These are phyloP conservation scores for Yamadazyma jaroonii DNA, from an alignment of 1,139 yeast species.

Conservation along the genomic window DNA sequence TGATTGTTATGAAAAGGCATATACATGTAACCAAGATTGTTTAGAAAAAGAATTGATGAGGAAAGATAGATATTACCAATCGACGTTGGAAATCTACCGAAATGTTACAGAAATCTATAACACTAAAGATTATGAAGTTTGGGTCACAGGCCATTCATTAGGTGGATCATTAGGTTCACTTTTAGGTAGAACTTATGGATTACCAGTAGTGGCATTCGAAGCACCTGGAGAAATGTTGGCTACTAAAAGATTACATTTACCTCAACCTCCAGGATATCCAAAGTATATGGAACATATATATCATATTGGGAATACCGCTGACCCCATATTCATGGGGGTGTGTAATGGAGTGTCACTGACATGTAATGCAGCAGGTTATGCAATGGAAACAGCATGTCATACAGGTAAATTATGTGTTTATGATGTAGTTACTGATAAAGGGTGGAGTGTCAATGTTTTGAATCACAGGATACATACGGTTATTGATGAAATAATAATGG, in stretches of 20 bases:
- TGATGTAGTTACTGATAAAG: constrained; percentile 84
- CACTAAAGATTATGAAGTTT: constrained; percentile 65
- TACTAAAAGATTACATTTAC: constrained; percentile 78
- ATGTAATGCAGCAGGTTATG: constrained; percentile 92
- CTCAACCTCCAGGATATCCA: constrained; percentile 91
- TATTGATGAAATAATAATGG: constrained; percentile 72
- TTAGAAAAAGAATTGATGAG: constrained; percentile 72
- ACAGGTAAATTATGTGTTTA: constrained; percentile 86
- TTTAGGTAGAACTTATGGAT: constrained; percentile 84
- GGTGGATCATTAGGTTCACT: constrained; percentile 88
- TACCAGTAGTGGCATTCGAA: constrained; percentile 87
- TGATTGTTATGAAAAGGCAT: constrained; percentile 83
- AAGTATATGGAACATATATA: constrained; percentile 76
- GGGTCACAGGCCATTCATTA: constrained; percentile 95
- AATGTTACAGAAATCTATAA: constrained; percentile 63
- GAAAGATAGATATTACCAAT: constrained; percentile 79
- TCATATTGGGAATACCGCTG: constrained; percentile 97
- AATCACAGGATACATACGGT: constrained; percentile 92
- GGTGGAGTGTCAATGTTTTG: constrained; percentile 87
- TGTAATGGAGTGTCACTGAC: constrained; percentile 93
- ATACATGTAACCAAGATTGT: constrained; percentile 88
- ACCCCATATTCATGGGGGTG: constrained; percentile 95
- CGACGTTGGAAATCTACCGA: constrained; percentile 73
- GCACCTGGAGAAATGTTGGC: constrained; percentile 94
- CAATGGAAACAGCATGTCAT: constrained; percentile 96